phyloP scores from a whole-genome alignment of 371 early-diverging fungal genomes.

The Massospora cicadina region DNA sequence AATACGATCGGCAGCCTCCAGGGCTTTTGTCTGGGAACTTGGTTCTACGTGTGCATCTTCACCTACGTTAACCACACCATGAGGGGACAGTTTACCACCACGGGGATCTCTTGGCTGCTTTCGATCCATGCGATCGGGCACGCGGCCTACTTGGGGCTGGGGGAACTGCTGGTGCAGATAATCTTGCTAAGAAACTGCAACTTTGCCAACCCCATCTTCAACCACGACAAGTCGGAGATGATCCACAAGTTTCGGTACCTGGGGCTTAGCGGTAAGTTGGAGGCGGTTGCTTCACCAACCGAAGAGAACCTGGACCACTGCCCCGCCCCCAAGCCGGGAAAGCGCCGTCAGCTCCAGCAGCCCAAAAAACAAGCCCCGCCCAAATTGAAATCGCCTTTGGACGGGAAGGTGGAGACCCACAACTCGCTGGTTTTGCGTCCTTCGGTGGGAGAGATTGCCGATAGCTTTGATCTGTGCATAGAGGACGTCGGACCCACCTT shows the following conservation, averaged over 20 bases:
- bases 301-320: neutral
- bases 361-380: neutral
- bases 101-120: neutral
- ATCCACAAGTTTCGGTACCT: conserved; percentile 9
- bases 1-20: neutral
- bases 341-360: neutral
- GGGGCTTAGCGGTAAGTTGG: conserved; percentile 3
- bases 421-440: conserved; percentile 2
- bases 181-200: neutral
- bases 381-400: neutral
- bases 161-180: neutral
- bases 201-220: conserved; percentile 4
- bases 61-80: neutral
- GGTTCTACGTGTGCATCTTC: neutral
- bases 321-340: neutral
- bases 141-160: neutral
- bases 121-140: conserved; percentile 2
- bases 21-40: neutral
- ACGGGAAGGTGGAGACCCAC: neutral
- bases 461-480: conserved; percentile 3
- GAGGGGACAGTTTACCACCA: neutral
- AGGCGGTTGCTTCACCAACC: neutral
- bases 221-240: neutral
- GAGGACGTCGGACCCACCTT: neutral
- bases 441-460: neutral